Percentiles rank a stretch among this genome's conserved stretches.
Evolutionary conservation across 164 flowering plant species (phyloP).

Genomic region (Taxillus chinensis): DNA sequence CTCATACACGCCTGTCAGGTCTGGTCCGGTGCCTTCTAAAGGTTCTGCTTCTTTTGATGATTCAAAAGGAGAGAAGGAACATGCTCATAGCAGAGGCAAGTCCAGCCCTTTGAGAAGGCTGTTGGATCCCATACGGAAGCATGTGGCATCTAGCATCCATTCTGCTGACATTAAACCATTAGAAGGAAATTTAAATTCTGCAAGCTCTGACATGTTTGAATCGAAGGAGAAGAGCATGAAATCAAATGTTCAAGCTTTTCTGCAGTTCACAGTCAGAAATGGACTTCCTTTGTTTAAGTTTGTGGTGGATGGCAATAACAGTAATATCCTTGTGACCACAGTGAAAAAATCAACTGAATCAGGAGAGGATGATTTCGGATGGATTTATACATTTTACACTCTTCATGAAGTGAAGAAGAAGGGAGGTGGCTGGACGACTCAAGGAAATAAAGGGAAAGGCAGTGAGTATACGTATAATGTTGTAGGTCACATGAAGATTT

Average conservation of each 20-base stretch:
- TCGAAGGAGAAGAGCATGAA: constrained; percentile 14
- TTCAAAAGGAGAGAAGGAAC: constrained; percentile 12
- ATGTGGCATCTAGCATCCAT: constrained; percentile 23
- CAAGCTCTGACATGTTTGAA: constrained; percentile 8
- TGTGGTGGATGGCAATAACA: constrained; percentile 27
- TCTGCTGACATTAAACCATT: constrained; percentile 12
- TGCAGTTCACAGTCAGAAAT: constrained; percentile 42
- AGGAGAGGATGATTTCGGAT: constrained; percentile 29
- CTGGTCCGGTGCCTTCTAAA: not conserved
- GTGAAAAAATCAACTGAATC: constrained; percentile 21
- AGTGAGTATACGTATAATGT: too few species aligned
- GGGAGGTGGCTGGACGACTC: constrained; percentile 53
- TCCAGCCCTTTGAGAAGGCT: constrained; percentile 64
- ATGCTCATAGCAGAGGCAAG: constrained; percentile 30
- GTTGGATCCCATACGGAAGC: constrained; percentile 55
- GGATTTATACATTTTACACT: constrained; percentile 43
- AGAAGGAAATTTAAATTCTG: constrained; percentile 21
- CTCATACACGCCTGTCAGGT: not conserved
- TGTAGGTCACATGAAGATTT: too few species aligned
- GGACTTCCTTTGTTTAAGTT: constrained; percentile 58
- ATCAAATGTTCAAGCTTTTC: constrained; percentile 7
- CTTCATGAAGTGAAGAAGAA: constrained; percentile 46
- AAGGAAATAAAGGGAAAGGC: constrained; percentile 19
- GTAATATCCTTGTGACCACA: constrained; percentile 47
- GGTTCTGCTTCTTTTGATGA: not conserved